Evolutionary conservation across 768 basidiomycete species (phyloP), one percentile per base, ranked within the genome.

Genomic region (Suillus occidentalis): DNA sequence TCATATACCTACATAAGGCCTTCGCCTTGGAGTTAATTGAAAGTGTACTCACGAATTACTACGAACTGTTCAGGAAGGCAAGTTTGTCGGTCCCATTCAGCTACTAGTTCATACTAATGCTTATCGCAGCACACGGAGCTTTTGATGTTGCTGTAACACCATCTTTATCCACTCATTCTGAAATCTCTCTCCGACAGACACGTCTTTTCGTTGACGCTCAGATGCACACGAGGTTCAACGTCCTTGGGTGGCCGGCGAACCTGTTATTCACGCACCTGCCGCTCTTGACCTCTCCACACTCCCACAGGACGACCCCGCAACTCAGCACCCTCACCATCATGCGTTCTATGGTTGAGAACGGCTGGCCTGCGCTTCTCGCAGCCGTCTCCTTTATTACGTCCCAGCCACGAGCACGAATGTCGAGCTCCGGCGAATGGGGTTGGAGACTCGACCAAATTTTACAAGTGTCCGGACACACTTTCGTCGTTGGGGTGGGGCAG

Each of bases 21-120:
- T 99, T 99, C 69, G 94, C 95, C 0, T 79, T 99, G n/a, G 97
- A 99, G 77, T 80, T 99, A 61, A 94, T 99, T 43, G 97, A 99
- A 79, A 98, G 96, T 71, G 93, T 98, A 2, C 79, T 99, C 60
- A 95, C 94, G 8, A 95, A 96, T 73, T 95, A 96, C 70, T 89
- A 94, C 67, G 84, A 83, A n/a, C 81, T 94, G 0, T 95, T 96
- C 73, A 84, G 90, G 60, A 86, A 90, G 81, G 95, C 92, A 69
- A 43, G 79, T 73, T 28, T 31, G 1, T 31, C n/a, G 8, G 28
- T 34, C 53, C 40, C 50, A 50, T 47, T 63, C 5, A 22, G 9
- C 43, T 28, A 28, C 28, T 25, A 36, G 6, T 60, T 6, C 42
- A 61, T 7, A 10, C 63, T 68, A 49, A 69, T 66, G 2, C 63